phyloP scores from a whole-genome alignment of 331 rosid species.

The Malus hybrid region DNA sequence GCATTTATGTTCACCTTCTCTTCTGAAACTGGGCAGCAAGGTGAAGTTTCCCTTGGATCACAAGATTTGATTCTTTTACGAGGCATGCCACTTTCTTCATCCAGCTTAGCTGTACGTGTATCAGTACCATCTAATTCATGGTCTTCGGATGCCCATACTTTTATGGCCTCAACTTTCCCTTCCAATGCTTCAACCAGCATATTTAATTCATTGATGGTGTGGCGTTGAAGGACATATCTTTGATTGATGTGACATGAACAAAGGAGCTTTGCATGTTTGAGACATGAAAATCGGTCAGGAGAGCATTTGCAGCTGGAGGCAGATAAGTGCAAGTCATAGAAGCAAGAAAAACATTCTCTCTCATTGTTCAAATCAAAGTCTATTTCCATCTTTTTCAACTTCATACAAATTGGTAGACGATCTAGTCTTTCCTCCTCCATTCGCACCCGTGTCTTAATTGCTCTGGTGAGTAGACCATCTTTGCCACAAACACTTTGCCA shows the following conservation, averaged over 20 bases:
- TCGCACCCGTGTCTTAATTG: slow-evolving; percentile 55
- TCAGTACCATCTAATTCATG: slow-evolving; percentile 15
- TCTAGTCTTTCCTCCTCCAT: slow-evolving; percentile 73
- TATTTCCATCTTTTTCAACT: slow-evolving; percentile 59
- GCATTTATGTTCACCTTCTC: slow-evolving; percentile 35
- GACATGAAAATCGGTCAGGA: slow-evolving; percentile 70
- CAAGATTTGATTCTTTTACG: slow-evolving; percentile 5
- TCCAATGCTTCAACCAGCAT: slow-evolving; percentile 54
- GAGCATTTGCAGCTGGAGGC: slow-evolving; percentile 79
- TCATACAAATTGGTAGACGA: slow-evolving; percentile 47
- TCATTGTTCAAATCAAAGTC: slow-evolving; percentile 63
- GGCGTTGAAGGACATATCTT: slow-evolving; percentile 52
- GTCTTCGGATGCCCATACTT: slow-evolving; percentile 34
- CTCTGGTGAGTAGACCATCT: slow-evolving; percentile 72
- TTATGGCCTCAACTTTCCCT: slow-evolving; percentile 39
- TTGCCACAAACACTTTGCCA: slow-evolving; percentile 70
- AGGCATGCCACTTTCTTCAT: slow-evolving; percentile 15
- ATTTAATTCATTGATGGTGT: slow-evolving; percentile 42
- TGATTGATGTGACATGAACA: slow-evolving; percentile 54
- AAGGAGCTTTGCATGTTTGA: slow-evolving; percentile 52
- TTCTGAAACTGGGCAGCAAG: slow-evolving; percentile 28
- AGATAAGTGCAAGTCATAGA: slow-evolving; percentile 80
- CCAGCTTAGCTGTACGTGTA: slow-evolving; percentile 24
- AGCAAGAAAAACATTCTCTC: slow-evolving; percentile 87
- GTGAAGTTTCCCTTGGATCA: slow-evolving; percentile 24